Evolutionary conservation across 129 eudicot genomes (phyloP).

Genomic region (Sambucus nigra): DNA sequence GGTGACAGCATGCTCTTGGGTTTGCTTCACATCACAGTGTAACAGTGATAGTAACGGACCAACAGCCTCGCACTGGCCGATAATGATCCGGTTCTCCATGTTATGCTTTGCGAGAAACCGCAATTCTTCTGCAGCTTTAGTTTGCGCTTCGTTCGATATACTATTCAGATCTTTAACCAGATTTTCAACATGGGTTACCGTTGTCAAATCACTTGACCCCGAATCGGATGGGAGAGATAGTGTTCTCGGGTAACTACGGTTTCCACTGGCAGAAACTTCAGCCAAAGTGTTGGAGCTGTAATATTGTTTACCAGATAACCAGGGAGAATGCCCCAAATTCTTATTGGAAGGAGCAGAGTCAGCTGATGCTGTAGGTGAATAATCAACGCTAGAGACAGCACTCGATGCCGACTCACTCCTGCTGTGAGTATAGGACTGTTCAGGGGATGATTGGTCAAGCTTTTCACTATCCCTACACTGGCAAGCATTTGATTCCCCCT

Average conservation of each 20-base stretch:
- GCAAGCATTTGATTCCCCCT: conserved; percentile 10
- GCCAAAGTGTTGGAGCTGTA: conserved; percentile 33
- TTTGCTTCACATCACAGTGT: conserved; percentile 34
- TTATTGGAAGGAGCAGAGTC: conserved; percentile 18
- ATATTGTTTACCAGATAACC: conserved; percentile 29
- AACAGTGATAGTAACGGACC: conserved; percentile 50
- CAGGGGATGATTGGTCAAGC: conserved; percentile 49
- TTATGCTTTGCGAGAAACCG: conserved; percentile 69
- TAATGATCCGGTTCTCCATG: conserved; percentile 69
- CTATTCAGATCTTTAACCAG: conserved; percentile 43
- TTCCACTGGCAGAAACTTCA: conserved; percentile 28
- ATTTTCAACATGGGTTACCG: conserved; percentile 40
- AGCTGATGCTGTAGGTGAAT: conserved; percentile 27
- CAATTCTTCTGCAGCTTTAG: conserved; percentile 61
- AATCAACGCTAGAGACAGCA: conserved; percentile 58
- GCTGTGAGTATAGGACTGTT: conserved; percentile 70
- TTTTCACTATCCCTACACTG: conserved; percentile 20
- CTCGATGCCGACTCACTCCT: conserved; percentile 82
- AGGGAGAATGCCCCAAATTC: conserved; percentile 12
- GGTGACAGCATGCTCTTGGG: conserved; percentile 92
- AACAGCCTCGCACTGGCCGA: conserved; percentile 72
- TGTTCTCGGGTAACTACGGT: conserved; percentile 37
- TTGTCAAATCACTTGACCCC: conserved; percentile 33
- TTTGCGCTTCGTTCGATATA: conserved; percentile 40
- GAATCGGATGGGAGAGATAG: conserved; percentile 41